Conservation (phyloP, 2,329 filamentous ascomycete genomes). For the Fusarium gaditjirri region DNA sequence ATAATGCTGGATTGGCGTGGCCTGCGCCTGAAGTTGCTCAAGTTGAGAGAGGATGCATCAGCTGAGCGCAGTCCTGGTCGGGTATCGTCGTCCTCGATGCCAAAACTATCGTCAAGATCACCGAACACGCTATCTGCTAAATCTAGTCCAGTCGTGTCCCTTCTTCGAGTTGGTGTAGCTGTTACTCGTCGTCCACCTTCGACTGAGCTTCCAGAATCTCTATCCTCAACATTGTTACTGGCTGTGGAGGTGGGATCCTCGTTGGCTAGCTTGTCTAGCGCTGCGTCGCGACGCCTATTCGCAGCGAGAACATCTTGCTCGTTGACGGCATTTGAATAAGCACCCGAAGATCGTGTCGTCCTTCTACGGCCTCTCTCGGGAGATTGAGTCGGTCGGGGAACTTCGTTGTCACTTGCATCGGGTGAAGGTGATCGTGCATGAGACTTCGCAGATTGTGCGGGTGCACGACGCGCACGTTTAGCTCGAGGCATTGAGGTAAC, state of each 20-base stretch:
- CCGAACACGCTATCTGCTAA: conserved; percentile 61
- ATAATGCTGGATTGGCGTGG: conserved; percentile 63
- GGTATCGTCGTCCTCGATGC: conserved; percentile 53
- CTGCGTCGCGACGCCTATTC: conserved; percentile 49
- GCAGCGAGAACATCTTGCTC: conserved; percentile 43
- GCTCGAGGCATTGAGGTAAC: conserved; percentile 45
- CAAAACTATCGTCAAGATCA: conserved; percentile 56
- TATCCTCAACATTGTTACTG: conserved; percentile 43
- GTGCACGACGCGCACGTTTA: conserved; percentile 44
- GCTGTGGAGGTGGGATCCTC: conserved; percentile 49
- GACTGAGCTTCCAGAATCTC: conserved; percentile 48
- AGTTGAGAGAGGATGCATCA: conserved; percentile 59
- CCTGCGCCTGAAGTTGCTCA: conserved; percentile 58
- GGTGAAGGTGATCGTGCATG: conserved; percentile 31
- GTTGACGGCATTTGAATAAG: conserved; percentile 38
- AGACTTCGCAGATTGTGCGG: conserved; percentile 38
- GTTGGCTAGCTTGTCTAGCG: conserved; percentile 50
- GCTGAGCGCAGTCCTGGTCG: conserved; percentile 51
- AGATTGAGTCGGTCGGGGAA: conserved; percentile 22
- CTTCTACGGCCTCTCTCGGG: conserved; percentile 41
- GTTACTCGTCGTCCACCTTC: conserved; percentile 53
- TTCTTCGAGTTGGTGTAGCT: conserved; percentile 49
- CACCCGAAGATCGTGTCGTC: conserved; percentile 39
- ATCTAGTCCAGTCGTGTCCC: conserved; percentile 61
- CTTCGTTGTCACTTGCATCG: conserved; percentile 31